Evolutionary conservation across 306 rosid species (phyloP), one percentile per base, ranked within the genome.

Genomic region (Medicago lupulina): DNA sequence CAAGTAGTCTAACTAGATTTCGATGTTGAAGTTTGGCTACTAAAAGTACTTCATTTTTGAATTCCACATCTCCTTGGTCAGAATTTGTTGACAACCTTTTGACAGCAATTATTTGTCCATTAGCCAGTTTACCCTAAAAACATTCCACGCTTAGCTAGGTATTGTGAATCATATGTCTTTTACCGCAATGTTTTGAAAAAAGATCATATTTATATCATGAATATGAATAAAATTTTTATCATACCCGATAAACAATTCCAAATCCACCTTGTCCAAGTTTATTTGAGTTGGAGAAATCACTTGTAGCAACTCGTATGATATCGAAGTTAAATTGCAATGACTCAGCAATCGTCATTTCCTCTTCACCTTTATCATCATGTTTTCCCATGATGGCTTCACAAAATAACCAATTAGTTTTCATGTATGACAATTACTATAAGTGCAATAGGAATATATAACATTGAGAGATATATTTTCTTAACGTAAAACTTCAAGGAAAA

Each of bases 1-100:
- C 91, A 12, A 81, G 82, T 6, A 87, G 83, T 31, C 82, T 34
- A 9, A 85, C 91, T 60, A 89, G 71, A 82, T 89, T 89, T 12
- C 85, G 73, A 41, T 85, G 94, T 13, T 82, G 85, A 72, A 89
- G 94, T 58, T 80, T 89, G 11, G 85, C 83, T 1, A 84, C 67
- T 11, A 89, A 69, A 1, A 67, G 8, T n/a, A 87, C 86, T 67
- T 89, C 87, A 57, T 84, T 89, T 69, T 82, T 84, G 63, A 85
- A 86, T 17, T 88, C 88, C 3, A 21, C 0, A 12, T 39, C 72
- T 70, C 82, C 72, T 61, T 78, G 77, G 13, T 16, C 23, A 2
- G 77, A 39, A 18, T 40, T 9, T 11, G 3, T 16, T 57, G 71
- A 81, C 12, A 89, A 69, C 46, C 84, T 80, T 72, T 83, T 87